phyloP scores from a whole-genome alignment of 2,329 filamentous ascomycete species.

The Pestalotiopsis sp. region DNA sequence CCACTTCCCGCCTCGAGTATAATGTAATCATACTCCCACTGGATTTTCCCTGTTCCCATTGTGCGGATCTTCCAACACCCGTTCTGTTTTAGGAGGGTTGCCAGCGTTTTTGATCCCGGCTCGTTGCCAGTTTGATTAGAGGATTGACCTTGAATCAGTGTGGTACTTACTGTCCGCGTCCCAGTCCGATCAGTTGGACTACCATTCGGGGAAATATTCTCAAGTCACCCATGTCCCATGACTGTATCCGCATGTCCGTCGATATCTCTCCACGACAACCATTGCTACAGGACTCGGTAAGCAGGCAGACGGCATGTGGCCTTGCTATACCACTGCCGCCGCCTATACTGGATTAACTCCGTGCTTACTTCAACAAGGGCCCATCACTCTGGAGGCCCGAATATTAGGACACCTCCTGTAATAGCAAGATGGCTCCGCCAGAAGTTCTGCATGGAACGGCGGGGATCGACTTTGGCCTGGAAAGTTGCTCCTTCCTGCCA shows the following conservation, averaged over 20 bases:
- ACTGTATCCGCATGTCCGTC: background rate
- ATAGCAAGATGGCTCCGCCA: constrained; percentile 18
- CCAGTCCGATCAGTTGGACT: background rate
- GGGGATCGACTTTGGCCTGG: constrained; percentile 1
- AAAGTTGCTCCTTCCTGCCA: constrained; percentile 8
- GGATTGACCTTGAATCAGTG: background rate
- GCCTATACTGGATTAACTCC: background rate
- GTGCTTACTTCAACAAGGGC: background rate
- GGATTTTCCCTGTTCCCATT: background rate
- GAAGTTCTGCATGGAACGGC: constrained; percentile 24
- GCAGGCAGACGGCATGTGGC: background rate
- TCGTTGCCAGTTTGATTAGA: background rate
- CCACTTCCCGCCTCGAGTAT: background rate
- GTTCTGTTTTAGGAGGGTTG: background rate
- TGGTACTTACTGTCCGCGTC: background rate
- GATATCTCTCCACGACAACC: background rate
- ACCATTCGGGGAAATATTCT: background rate
- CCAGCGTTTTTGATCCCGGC: background rate
- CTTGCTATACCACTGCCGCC: background rate
- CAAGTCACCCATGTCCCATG: background rate
- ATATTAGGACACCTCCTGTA: background rate
- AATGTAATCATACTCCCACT: background rate
- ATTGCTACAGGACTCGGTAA: background rate
- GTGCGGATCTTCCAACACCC: background rate
- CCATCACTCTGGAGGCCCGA: background rate